These are phyloP conservation scores for Lactifluus pinguis DNA, from an alignment of 768 basidiomycete species.

Conservation along the genomic window DNA sequence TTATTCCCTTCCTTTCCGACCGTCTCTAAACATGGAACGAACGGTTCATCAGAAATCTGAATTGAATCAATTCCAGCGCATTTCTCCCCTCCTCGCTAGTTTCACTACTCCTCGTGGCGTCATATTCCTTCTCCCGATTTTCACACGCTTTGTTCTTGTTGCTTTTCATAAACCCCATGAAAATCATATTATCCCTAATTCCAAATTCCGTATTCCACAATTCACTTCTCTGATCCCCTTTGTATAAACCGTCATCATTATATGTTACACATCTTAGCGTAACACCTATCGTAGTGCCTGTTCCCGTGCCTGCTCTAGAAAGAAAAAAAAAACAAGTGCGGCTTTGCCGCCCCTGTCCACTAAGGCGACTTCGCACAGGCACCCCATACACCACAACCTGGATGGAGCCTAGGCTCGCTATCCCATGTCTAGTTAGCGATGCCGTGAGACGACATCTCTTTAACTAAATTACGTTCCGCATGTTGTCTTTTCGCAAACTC, in stretches of 20 bases:
- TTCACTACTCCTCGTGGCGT: conserved; percentile 17
- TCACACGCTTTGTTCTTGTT: neutral
- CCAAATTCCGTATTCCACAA: neutral
- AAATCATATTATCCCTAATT: neutral
- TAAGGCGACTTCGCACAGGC: too few species aligned
- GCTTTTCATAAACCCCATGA: neutral
- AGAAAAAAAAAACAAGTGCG: neutral
- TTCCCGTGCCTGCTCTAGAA: neutral
- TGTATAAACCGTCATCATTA: too few species aligned
- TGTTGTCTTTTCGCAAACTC: neutral
- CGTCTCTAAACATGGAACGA: neutral
- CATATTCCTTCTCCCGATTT: neutral
- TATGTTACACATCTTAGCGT: too few species aligned
- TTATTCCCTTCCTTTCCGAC: too few species aligned
- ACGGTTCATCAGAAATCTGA: conserved; percentile 1
- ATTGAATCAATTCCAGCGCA: neutral
- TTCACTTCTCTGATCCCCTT: too few species aligned
- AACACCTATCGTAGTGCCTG: too few species aligned
- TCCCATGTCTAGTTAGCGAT: neutral
- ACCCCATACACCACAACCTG: too few species aligned
- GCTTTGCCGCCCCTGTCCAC: neutral
- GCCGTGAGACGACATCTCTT: neutral
- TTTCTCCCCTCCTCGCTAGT: too few species aligned
- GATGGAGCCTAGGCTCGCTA: neutral
- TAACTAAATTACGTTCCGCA: neutral